Conservation (phyloP, 176 grass and related monocot genomes). For the Phoenix dactylifera region DNA sequence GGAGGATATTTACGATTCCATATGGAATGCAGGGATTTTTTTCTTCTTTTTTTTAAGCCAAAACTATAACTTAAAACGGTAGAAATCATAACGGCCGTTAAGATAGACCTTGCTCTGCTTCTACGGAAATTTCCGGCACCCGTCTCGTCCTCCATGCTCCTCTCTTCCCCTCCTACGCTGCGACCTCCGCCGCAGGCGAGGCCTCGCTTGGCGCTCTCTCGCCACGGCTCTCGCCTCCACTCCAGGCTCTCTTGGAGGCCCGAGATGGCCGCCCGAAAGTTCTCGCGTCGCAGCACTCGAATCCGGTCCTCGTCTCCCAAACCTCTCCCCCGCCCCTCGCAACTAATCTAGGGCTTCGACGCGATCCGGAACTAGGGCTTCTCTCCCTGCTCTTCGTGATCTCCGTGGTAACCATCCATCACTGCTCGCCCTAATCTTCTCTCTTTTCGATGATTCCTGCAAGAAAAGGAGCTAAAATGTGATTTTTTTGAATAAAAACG, state of each 20-base stretch:
- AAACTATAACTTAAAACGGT: no score
- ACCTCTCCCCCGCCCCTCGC: background rate
- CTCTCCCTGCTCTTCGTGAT: slow-evolving; percentile 10
- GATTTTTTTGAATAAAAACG: no score
- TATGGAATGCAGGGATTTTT: no score
- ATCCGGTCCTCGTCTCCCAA: background rate
- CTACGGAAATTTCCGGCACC: no score
- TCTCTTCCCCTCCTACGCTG: background rate
- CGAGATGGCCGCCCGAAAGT: background rate
- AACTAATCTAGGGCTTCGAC: slow-evolving; percentile 4
- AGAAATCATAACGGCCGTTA: no score
- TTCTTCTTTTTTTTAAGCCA: no score
- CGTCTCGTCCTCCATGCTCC: background rate
- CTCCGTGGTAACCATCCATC: background rate
- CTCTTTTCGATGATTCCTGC: no score
- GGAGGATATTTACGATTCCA: no score
- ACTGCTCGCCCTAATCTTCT: no score
- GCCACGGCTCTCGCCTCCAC: no score
- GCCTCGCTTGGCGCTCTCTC: background rate
- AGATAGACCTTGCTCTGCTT: no score
- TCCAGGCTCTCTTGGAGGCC: background rate
- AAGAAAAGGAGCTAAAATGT: no score
- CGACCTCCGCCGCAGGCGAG: background rate
- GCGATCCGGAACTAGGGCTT: slow-evolving; percentile 6
- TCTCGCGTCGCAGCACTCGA: background rate